phyloP scores from a whole-genome alignment of 2,329 filamentous ascomycete species.

The Cylindrodendrum hubeiense region DNA sequence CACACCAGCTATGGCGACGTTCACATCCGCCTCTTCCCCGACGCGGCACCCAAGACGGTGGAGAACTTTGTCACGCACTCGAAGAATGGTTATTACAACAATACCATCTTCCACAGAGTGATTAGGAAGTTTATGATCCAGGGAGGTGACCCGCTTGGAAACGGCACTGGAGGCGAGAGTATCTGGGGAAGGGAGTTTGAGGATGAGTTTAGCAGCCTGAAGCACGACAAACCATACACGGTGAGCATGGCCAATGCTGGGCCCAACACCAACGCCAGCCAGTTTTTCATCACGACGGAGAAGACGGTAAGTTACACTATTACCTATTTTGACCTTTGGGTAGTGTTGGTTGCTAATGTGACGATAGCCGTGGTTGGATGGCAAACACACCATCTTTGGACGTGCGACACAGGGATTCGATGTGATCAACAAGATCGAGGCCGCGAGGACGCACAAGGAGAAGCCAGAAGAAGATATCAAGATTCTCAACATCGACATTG shows the following conservation, averaged over 20 bases:
- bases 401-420: constrained; percentile 91
- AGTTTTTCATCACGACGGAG: constrained; percentile 99
- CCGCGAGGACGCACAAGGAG: constrained; percentile 86
- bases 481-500: constrained; percentile 86
- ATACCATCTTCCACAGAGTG: constrained; percentile 95
- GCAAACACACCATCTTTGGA: constrained; percentile 97
- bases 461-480: constrained; percentile 98
- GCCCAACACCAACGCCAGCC: constrained; percentile 92
- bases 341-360: constrained; percentile 41
- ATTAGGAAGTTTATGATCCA: constrained; percentile 99
- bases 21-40: constrained; percentile 90
- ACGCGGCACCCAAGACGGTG: constrained; percentile 92
- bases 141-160: constrained; percentile 93
- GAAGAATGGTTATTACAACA: constrained; percentile 94
- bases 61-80: constrained; percentile 98
- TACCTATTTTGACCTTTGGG: too few species aligned
- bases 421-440: constrained; percentile 96
- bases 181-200: constrained; percentile 96
- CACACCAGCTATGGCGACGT: constrained; percentile 97
- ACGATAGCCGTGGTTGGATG: constrained; percentile 85
- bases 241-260: constrained; percentile 98
- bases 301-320: constrained; percentile 76
- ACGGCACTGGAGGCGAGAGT: constrained; percentile 87
- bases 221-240: constrained; percentile 96
- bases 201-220: constrained; percentile 91